Evolutionary conservation across 371 early-diverging fungal genomes (phyloP).

Genomic region (Encephalitozoon cuniculi): DNA sequence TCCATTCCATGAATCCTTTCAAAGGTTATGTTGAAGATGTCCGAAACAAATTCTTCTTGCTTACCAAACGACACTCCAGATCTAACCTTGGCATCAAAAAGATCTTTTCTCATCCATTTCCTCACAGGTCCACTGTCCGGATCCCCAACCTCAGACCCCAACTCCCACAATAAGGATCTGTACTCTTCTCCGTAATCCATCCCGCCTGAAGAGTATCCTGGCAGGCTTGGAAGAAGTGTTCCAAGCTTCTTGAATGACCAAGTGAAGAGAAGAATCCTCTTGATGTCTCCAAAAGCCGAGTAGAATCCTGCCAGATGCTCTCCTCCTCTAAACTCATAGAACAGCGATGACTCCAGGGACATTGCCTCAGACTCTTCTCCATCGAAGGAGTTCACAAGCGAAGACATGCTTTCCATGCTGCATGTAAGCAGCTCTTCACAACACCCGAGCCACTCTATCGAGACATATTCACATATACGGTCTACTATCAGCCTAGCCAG

Average conservation of each 20-base stretch:
- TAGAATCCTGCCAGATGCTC: neutral
- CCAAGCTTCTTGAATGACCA: neutral
- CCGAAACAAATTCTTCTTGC: neutral
- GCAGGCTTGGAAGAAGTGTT: neutral
- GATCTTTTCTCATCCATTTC: neutral
- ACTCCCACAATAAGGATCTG: neutral
- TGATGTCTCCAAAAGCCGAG: neutral
- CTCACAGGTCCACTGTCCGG: neutral
- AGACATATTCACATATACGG: neutral
- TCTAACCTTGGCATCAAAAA: neutral
- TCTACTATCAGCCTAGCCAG: neutral
- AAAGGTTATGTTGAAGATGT: neutral
- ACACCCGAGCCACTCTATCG: neutral
- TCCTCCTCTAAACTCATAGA: neutral
- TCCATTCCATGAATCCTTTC: neutral
- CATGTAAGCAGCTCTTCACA: neutral
- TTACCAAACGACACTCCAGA: neutral
- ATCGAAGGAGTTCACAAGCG: neutral
- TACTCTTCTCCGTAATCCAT: neutral
- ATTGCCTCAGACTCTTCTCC: neutral
- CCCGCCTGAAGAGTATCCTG: neutral
- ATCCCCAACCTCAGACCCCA: neutral
- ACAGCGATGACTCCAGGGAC: neutral
- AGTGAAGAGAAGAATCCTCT: neutral
- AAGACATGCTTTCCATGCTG: neutral